Base-by-base conservation (phyloP, 768 basidiomycete species). In the Phylloporus sp. region DNA sequence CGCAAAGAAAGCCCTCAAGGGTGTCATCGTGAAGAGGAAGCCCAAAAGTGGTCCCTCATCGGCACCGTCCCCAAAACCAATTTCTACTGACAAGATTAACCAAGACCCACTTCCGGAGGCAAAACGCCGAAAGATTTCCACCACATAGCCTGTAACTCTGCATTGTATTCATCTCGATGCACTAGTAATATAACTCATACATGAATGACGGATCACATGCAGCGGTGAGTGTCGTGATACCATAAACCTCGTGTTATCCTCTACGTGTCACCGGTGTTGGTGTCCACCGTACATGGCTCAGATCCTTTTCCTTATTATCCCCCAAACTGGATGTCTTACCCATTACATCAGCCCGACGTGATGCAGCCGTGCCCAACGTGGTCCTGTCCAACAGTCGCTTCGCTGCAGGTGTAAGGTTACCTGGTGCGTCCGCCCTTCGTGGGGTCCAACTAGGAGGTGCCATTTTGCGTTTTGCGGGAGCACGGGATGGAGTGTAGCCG, bases 341-440 rank as follows among this genome's bases (percentile, higher is more conserved):
- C 82, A 85, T 85, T 9, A 76, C 82, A n/a, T 87, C 88, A 12
- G 81, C 79, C 52, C 88, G 76, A 59, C 81, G 76, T 23, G 76
- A 61, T 12, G 81, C 84, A 11, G 81, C 80, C 9, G 80, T 81
- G 18, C 84, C 79, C 73, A 82, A 73, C 0, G 86, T 82, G 7
- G 82, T 85, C 59, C 86, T 74, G 58, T 93, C 82, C 55, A 97
- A 70, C 39, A 97, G 63, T 54, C 85, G 74, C 63, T 76, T 80
- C 23, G 84, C 94, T 24, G 94, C 94, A n/a, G 93, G 93, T 0
- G 93, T 95, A 56, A 95, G 68, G 54, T 78, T 81, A 6, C 89
- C 91, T 9, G 82, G 72, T 38, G 84, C 85, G 40, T 87, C 83
- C 15, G 84, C 78, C 57, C 82, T 79, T 54, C 84, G 77, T 1